Evolutionary conservation across 2,329 filamentous ascomycete genomes (phyloP).

Genomic region (Cryphonectria nitschkei): DNA sequence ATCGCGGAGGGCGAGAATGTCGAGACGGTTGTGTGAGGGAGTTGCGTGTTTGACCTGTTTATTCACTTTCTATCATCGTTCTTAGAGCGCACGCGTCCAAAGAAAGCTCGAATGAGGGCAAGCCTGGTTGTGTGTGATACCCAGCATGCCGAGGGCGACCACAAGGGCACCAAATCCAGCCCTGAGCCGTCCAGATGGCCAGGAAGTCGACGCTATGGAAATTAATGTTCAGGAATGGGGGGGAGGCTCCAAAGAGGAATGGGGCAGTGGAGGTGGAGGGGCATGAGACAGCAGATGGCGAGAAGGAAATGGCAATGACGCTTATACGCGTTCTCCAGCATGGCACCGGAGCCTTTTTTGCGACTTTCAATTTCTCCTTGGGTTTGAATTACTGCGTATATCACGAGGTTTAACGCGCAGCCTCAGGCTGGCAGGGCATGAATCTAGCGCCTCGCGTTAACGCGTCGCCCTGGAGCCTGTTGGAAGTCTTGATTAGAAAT

Average conservation of each 20-base stretch:
- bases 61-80: neutral
- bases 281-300: neutral
- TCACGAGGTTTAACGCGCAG: neutral
- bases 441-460: neutral
- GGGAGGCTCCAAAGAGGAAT: neutral
- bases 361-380: neutral
- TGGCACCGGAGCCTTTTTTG: neutral
- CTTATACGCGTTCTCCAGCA: neutral
- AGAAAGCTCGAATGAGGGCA: neutral
- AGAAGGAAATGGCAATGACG: neutral
- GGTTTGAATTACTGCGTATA: constrained; percentile 5
- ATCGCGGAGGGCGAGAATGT: constrained; percentile 83
- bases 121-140: neutral
- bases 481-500: neutral
- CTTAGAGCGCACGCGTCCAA: neutral
- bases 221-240: neutral
- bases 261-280: neutral
- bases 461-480: neutral
- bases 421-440: neutral
- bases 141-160: neutral
- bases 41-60: neutral
- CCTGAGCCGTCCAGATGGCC: neutral
- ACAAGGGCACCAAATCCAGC: neutral
- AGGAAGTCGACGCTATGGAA: neutral
- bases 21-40: constrained; percentile 70